A percentile compares a stretch with the other conserved stretches of the same genome.
phyloP scores from a whole-genome alignment of 2,329 filamentous ascomycete species.

The Tolypocladium tropicale region DNA sequence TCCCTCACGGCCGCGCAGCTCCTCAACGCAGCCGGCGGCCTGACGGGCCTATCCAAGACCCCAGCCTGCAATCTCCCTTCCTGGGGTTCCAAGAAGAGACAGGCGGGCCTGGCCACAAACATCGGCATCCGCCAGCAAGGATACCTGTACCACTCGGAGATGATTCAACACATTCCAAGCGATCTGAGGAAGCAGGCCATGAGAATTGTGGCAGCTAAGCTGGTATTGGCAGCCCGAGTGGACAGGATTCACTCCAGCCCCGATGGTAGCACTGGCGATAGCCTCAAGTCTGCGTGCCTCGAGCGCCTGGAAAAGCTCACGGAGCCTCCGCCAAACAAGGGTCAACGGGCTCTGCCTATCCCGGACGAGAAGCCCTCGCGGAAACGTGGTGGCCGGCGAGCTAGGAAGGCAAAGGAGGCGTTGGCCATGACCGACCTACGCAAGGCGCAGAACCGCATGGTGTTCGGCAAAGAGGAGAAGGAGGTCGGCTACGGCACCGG shows the following conservation, averaged over 20 bases:
- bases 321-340: conserved; percentile 83
- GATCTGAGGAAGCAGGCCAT: conserved; percentile 90
- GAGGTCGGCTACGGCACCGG: conserved; percentile 86
- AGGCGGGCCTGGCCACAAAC: conserved; percentile 82
- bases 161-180: conserved; percentile 73
- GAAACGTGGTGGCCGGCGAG: conserved; percentile 83
- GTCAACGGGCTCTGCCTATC: conserved; percentile 73
- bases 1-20: conserved; percentile 90
- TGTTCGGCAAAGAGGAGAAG: conserved; percentile 89
- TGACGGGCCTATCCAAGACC: conserved; percentile 81
- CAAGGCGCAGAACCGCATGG: conserved; percentile 93
- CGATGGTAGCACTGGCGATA: conserved; percentile 74
- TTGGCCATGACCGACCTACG: conserved; percentile 93
- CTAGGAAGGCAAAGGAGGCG: conserved; percentile 91
- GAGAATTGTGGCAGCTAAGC: conserved; percentile 87
- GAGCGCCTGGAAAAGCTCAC: conserved; percentile 87
- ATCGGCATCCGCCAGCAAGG: conserved; percentile 85
- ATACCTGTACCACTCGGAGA: conserved; percentile 83
- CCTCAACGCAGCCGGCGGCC: conserved; percentile 86
- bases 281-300: conserved; percentile 72
- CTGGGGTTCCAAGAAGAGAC: conserved; percentile 81
- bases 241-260: conserved; percentile 75
- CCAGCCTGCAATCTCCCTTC: conserved; percentile 88
- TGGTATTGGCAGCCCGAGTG: conserved; percentile 84
- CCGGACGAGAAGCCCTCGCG: conserved; percentile 92